Evolutionary conservation across 106 monocot genomes (phyloP).

Genomic region (Vanilla planifolia): DNA sequence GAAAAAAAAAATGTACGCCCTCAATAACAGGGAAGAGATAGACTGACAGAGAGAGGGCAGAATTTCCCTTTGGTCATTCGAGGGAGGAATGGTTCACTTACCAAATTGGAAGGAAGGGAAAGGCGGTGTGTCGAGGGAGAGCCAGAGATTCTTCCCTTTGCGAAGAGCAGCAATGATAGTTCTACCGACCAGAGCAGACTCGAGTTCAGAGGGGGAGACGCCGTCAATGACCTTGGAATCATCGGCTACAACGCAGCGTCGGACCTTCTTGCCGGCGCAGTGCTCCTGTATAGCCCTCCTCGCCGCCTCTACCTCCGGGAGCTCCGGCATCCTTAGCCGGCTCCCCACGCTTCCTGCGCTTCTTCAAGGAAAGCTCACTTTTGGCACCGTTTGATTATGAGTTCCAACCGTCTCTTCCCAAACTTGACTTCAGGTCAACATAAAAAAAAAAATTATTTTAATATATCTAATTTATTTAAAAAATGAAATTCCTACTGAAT

Average conservation of each 20-base stretch:
- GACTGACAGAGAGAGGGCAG: neutral
- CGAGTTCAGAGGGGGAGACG: conserved; percentile 27
- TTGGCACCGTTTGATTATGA: no score
- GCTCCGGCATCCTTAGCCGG: conserved; percentile 62
- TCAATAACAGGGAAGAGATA: neutral
- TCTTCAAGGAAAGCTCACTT: no score
- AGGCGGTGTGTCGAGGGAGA: conserved; percentile 79
- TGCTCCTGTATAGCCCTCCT: conserved; percentile 61
- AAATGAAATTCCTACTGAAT: no score
- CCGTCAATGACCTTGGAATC: conserved; percentile 75
- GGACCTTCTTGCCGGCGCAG: conserved; percentile 54
- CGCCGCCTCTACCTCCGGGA: conserved; percentile 93
- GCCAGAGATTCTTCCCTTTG: conserved; percentile 95
- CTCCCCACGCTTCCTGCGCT: neutral
- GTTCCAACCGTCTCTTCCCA: no score
- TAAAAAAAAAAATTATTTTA: no score
- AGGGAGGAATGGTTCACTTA: conserved; percentile 3
- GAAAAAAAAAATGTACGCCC: no score
- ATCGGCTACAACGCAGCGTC: conserved; percentile 35
- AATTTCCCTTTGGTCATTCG: neutral
- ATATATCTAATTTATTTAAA: no score
- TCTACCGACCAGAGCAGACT: conserved; percentile 53
- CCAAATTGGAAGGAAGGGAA: conserved; percentile 97
- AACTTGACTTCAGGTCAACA: no score
- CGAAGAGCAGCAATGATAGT: conserved; percentile 64